A percentile compares a stretch with the other conserved stretches of the same genome.
These are phyloP conservation scores for Curvularia lunata DNA, from an alignment of 2,329 filamentous ascomycete species.

Conservation along the genomic window DNA sequence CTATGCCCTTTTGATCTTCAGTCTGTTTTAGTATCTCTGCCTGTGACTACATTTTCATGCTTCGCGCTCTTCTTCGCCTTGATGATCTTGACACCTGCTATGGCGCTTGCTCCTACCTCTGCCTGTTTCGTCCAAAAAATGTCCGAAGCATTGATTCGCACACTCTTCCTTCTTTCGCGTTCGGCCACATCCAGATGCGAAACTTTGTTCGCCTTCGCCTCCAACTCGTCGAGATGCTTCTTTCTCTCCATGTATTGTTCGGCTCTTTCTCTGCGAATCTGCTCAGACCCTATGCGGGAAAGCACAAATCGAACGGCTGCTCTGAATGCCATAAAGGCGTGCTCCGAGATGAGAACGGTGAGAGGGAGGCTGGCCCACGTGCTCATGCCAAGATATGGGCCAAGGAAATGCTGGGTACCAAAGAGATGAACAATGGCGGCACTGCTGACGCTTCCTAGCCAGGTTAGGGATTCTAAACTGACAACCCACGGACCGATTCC, in stretches of 20 bases:
- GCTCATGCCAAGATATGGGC: constrained; percentile 23
- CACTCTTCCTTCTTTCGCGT: constrained; percentile 40
- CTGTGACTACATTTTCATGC: constrained; percentile 22
- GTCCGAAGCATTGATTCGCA: constrained; percentile 40
- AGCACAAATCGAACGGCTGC: constrained; percentile 36
- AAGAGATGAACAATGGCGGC: constrained; percentile 46
- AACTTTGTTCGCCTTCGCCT: constrained; percentile 24
- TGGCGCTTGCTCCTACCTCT: constrained; percentile 34
- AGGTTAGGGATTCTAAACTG: constrained; percentile 41
- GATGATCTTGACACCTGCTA: constrained; percentile 34
- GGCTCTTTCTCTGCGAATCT: constrained; percentile 35
- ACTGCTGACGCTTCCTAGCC: constrained; percentile 43
- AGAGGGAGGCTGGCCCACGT: constrained; percentile 40
- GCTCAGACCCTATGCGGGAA: constrained; percentile 37
- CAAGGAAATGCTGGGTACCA: constrained; percentile 26
- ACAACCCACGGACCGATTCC: constrained; percentile 45
- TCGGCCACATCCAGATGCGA: constrained; percentile 31
- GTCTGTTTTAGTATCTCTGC: constrained; percentile 14
- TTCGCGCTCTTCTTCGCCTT: constrained; percentile 31
- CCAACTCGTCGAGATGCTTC: constrained; percentile 37
- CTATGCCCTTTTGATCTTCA: not conserved
- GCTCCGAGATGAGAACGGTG: constrained; percentile 42
- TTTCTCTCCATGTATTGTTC: constrained; percentile 39
- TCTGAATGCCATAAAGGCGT: constrained; percentile 43
- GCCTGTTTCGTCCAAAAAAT: constrained; percentile 42